phyloP scores from a whole-genome alignment of 1,139 yeast species.

The Candida mesenterica region DNA sequence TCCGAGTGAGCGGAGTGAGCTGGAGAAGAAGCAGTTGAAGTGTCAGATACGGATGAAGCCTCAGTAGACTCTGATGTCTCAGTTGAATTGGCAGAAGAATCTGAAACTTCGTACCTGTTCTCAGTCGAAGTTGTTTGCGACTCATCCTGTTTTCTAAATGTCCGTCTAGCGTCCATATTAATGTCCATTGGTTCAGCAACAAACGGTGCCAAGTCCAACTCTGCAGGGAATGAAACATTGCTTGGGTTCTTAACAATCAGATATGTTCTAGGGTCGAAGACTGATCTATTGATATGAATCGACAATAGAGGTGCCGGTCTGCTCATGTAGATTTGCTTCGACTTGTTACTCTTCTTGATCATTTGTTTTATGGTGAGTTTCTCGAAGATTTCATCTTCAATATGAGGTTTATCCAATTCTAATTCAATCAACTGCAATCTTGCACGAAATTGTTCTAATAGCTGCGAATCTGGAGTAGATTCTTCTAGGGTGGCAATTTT shows the following conservation, averaged over 20 bases:
- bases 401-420: conserved; percentile 63
- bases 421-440: conserved; percentile 56
- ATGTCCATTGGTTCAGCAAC: conserved; percentile 69
- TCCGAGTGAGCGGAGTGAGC: conserved; percentile 4
- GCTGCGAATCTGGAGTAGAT: conserved; percentile 32
- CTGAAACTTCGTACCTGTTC: conserved; percentile 2
- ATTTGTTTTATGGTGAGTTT: conserved; percentile 71
- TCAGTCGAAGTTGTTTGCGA: conserved; percentile 1
- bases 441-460: conserved; percentile 43
- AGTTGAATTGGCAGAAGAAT: background rate
- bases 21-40: conserved; percentile 3
- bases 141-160: conserved; percentile 64
- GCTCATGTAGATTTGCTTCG: conserved; percentile 76
- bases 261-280: conserved; percentile 83
- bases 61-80: conserved; percentile 2
- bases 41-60: background rate
- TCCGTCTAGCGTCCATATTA: conserved; percentile 75
- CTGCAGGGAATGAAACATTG: conserved; percentile 70
- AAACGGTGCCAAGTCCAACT: conserved; percentile 63
- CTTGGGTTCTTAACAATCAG: conserved; percentile 82
- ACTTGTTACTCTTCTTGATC: conserved; percentile 73
- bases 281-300: conserved; percentile 87
- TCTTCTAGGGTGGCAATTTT: conserved; percentile 29
- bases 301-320: conserved; percentile 84
- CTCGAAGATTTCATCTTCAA: conserved; percentile 77